Conservation (phyloP, 108 stramenopile species). For the Cyclostephanos tholiformis region DNA sequence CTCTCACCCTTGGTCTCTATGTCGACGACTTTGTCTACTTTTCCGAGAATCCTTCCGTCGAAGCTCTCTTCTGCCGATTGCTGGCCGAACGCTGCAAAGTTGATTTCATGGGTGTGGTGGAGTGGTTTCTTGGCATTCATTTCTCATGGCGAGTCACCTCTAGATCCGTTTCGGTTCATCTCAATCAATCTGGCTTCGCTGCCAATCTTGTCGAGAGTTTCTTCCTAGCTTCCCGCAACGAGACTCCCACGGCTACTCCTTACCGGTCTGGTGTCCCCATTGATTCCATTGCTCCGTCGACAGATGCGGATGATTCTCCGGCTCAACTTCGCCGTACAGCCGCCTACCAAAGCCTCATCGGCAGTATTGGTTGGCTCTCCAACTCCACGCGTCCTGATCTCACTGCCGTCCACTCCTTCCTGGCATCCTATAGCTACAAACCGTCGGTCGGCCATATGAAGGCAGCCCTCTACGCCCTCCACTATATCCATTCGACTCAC, state of each 20-base stretch:
- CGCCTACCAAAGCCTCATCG: constrained; percentile 25
- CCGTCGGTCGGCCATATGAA: constrained; percentile 1
- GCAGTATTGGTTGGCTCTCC: constrained; percentile 26
- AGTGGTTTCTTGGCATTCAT: constrained; percentile 30
- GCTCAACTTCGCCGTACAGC: background rate
- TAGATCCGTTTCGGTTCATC: constrained; percentile 18
- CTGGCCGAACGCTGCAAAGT: background rate
- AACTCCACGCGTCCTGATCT: constrained; percentile 16
- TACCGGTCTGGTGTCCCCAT: constrained; percentile 36
- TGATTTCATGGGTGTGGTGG: background rate
- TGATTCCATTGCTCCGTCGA: constrained; percentile 8
- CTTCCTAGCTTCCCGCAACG: background rate
- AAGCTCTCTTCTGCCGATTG: constrained; percentile 1
- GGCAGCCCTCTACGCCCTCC: constrained; percentile 12
- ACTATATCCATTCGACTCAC: constrained; percentile 6
- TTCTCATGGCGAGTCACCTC: constrained; percentile 14
- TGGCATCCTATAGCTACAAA: constrained; percentile 4
- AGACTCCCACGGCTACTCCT: constrained; percentile 22
- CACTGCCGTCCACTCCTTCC: background rate
- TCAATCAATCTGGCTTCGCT: constrained; percentile 34
- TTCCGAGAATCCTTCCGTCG: constrained; percentile 5
- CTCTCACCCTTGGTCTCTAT: constrained; percentile 17
- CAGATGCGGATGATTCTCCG: constrained; percentile 8
- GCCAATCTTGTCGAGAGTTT: constrained; percentile 18
- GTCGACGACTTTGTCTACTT: constrained; percentile 36